These are phyloP conservation scores for Epichloe uncinata DNA, from an alignment of 2,329 filamentous ascomycete genomes.

Conservation along the genomic window DNA sequence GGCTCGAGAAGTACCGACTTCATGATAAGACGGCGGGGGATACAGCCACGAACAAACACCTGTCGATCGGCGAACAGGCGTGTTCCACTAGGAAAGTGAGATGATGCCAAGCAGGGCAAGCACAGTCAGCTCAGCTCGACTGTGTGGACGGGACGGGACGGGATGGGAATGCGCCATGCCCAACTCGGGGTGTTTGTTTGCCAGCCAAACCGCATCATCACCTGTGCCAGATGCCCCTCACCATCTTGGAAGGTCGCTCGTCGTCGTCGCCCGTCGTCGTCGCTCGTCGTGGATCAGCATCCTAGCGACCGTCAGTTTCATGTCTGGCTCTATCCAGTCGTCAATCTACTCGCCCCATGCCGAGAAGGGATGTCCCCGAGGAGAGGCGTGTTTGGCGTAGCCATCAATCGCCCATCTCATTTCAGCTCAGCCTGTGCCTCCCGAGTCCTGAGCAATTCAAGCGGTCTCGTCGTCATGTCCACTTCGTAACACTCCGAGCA, in stretches of 20 bases:
- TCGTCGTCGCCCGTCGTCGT: too few relatives aligned
- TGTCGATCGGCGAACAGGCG: neutral
- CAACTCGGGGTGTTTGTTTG: too few relatives aligned
- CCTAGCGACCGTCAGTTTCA: neutral
- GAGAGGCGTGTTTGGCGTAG: too few relatives aligned
- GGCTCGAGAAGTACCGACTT: neutral
- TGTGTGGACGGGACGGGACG: neutral
- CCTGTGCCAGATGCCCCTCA: neutral
- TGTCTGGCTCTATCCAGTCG: too few relatives aligned
- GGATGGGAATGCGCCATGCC: too few relatives aligned
- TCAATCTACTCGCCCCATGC: too few relatives aligned
- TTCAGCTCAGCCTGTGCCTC: too few relatives aligned
- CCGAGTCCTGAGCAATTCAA: too few relatives aligned
- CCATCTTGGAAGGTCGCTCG: constrained; percentile 5
- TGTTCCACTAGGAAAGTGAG: neutral
- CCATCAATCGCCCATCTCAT: too few relatives aligned
- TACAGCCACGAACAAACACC: neutral
- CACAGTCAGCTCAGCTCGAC: neutral
- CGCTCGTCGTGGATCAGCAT: neutral
- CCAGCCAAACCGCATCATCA: neutral
- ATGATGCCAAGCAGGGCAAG: neutral
- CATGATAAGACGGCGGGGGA: neutral
- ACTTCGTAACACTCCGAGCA: neutral
- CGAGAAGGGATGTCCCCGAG: too few relatives aligned
- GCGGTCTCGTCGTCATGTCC: neutral